Evolutionary conservation across 1,284 basidiomycete species (phyloP).

Genomic region (Schizopora paradoxa): DNA sequence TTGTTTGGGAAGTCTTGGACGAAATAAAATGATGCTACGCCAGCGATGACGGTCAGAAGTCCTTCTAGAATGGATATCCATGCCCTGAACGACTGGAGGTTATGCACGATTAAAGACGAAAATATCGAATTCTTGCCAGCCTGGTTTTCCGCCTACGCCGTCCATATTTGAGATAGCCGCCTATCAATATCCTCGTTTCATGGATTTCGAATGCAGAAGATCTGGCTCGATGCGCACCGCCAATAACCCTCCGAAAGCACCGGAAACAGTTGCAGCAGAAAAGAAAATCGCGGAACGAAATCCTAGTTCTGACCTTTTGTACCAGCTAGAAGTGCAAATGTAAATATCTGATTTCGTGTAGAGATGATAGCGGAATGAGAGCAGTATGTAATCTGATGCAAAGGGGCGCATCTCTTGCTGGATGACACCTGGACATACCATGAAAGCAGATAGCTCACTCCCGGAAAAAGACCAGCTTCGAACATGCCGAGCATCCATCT

Average conservation of each 20-base stretch:
- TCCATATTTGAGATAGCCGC: conserved; percentile 67
- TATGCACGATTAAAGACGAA: neutral
- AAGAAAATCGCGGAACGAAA: conserved; percentile 65
- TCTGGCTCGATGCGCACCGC: conserved; percentile 39
- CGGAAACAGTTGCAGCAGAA: conserved; percentile 65
- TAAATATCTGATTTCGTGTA: conserved; percentile 8
- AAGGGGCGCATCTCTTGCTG: neutral
- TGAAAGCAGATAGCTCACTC: conserved; percentile 63
- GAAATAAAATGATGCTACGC: conserved; percentile 62
- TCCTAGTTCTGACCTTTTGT: conserved; percentile 66
- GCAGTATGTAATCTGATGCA: conserved; percentile 1
- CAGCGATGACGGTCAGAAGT: conserved; percentile 60
- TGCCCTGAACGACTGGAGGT: conserved; percentile 34
- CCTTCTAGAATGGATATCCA: conserved; percentile 75
- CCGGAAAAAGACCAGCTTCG: conserved; percentile 64
- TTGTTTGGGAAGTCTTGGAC: conserved; percentile 78
- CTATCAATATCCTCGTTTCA: conserved; percentile 28
- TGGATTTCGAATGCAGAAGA: conserved; percentile 1
- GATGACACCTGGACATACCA: conserved; percentile 38
- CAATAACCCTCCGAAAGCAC: conserved; percentile 65
- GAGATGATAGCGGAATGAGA: no score
- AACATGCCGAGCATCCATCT: conserved; percentile 62
- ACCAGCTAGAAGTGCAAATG: conserved; percentile 34
- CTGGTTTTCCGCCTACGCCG: conserved; percentile 57
- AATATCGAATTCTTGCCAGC: conserved; percentile 25